Evolutionary conservation across 371 early-diverging fungal species (phyloP).

Genomic region (Actinomucor elegans): DNA sequence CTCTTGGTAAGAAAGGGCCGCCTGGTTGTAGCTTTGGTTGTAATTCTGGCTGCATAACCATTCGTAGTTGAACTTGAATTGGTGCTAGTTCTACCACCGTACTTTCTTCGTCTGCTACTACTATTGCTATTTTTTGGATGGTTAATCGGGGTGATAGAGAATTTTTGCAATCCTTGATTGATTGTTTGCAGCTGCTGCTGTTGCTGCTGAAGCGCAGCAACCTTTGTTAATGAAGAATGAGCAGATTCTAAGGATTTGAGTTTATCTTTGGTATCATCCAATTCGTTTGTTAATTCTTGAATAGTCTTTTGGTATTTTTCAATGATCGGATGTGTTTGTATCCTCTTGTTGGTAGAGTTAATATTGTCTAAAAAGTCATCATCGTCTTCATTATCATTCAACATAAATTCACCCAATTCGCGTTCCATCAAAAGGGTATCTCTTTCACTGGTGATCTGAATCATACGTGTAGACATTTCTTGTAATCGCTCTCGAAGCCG

Average conservation of each 20-base stretch:
- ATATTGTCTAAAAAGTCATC: conserved; percentile 16
- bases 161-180: conserved; percentile 6
- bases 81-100: conserved; percentile 1
- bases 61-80: conserved; percentile 11
- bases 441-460: conserved; percentile 55
- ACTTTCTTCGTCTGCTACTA: background rate
- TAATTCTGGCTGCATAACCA: conserved; percentile 19
- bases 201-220: conserved; percentile 6
- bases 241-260: conserved; percentile 25
- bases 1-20: conserved; percentile 22
- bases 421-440: conserved; percentile 62
- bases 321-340: conserved; percentile 53
- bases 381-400: conserved; percentile 8
- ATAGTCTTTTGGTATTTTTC: conserved; percentile 54
- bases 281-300: conserved; percentile 47
- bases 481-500: conserved; percentile 6
- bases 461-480: conserved; percentile 30
- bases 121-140: conserved; percentile 6
- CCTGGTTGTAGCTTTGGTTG: conserved; percentile 12
- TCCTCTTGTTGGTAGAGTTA: background rate
- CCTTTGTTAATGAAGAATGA: conserved; percentile 18
- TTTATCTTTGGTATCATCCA: conserved; percentile 45
- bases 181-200: background rate
- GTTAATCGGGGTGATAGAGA: background rate
- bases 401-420: conserved; percentile 41